Evolutionary conservation across 2,329 filamentous ascomycete genomes (phyloP).

Genomic region (Claviceps sp.): DNA sequence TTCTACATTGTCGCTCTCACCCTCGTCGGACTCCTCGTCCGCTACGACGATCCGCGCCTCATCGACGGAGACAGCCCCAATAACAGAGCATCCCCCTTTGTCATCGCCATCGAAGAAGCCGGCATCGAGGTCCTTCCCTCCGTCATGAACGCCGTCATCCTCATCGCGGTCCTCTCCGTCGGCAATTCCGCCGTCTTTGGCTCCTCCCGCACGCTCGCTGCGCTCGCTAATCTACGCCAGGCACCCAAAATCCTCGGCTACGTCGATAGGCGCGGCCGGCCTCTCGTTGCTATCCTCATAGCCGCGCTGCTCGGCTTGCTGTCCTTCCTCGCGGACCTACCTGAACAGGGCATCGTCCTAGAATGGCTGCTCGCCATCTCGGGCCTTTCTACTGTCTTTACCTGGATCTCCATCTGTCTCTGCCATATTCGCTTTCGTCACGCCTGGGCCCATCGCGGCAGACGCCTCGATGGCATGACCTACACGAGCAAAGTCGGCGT

Average conservation of each 20-base stretch:
- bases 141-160: conserved; percentile 90
- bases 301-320: conserved; percentile 59
- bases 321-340: conserved; percentile 56
- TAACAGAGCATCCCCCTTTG: conserved; percentile 73
- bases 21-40: conserved; percentile 71
- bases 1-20: conserved; percentile 81
- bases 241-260: conserved; percentile 67
- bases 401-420: conserved; percentile 76
- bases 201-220: conserved; percentile 77
- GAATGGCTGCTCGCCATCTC: conserved; percentile 69
- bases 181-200: conserved; percentile 89
- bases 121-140: conserved; percentile 71
- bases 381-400: conserved; percentile 62
- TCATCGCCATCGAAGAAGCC: conserved; percentile 79
- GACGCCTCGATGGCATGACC: conserved; percentile 61
- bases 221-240: conserved; percentile 76
- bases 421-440: conserved; percentile 81
- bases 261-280: conserved; percentile 71
- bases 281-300: conserved; percentile 57
- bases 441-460: conserved; percentile 60
- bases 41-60: conserved; percentile 53
- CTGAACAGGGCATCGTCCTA: conserved; percentile 49
- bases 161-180: conserved; percentile 79
- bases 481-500: conserved; percentile 72
- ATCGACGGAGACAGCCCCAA: conserved; percentile 46